Evolutionary conservation across 345 rosid species (phyloP).

Genomic region (Citrus hindsii): DNA sequence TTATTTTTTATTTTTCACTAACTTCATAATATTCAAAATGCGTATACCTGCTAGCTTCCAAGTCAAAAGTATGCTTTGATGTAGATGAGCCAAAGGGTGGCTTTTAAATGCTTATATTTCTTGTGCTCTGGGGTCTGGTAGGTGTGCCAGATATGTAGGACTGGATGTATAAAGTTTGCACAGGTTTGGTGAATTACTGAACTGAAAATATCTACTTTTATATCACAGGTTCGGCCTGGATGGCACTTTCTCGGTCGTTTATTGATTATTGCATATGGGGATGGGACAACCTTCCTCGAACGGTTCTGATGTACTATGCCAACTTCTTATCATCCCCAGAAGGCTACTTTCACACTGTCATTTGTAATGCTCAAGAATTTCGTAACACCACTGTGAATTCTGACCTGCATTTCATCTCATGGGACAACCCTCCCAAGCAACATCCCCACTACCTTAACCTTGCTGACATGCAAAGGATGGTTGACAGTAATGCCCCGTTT

Average conservation of each 20-base stretch:
- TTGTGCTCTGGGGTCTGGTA: neutral
- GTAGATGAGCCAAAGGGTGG: neutral
- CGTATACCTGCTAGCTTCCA: neutral
- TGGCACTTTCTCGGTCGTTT: conserved; percentile 90
- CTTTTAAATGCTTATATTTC: neutral
- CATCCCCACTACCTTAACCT: conserved; percentile 75
- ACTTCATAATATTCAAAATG: neutral
- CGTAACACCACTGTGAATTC: conserved; percentile 90
- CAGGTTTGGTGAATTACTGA: neutral
- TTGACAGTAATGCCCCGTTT: conserved; percentile 79
- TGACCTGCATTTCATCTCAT: conserved; percentile 90
- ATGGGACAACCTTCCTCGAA: conserved; percentile 96
- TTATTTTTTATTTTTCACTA: too few species aligned
- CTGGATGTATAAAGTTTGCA: neutral
- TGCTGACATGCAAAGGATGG: conserved; percentile 64
- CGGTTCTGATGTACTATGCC: conserved; percentile 84
- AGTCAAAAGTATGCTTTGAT: neutral
- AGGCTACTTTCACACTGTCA: conserved; percentile 94
- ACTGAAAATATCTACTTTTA: neutral
- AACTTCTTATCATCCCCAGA: conserved; percentile 96
- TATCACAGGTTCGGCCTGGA: conserved; percentile 92
- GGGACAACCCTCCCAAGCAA: conserved; percentile 98
- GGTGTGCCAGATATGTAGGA: neutral
- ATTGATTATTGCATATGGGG: conserved; percentile 96
- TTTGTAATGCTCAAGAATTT: conserved; percentile 81